Percentiles rank a stretch among this genome's conserved stretches.
Evolutionary conservation across 805 yeast species (phyloP).

Genomic region (Barnettozyma siamensis): DNA sequence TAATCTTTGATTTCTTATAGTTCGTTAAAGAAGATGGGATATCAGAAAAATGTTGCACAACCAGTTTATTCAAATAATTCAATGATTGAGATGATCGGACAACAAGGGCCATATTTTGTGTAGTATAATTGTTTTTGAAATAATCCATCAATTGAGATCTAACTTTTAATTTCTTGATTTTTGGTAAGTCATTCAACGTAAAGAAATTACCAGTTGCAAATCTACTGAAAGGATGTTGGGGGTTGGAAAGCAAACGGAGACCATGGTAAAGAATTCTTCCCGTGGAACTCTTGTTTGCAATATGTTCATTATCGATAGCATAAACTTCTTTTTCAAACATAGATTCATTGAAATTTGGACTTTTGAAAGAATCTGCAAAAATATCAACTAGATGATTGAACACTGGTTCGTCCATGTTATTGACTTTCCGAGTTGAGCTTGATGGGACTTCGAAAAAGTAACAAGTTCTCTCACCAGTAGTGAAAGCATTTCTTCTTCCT

Average conservation of each 20-base stretch:
- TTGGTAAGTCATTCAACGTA: slow-evolving; percentile 39
- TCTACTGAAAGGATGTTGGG: slow-evolving; percentile 47
- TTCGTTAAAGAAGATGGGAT: slow-evolving; percentile 17
- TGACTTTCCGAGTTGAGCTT: slow-evolving; percentile 21
- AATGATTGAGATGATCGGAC: slow-evolving; percentile 63
- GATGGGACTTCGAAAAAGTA: slow-evolving; percentile 59
- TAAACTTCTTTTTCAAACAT: slow-evolving; percentile 45
- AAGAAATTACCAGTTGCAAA: slow-evolving; percentile 60
- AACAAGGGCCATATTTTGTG: slow-evolving; percentile 52
- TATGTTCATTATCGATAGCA: slow-evolving; percentile 65
- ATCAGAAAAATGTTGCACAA: slow-evolving; percentile 36
- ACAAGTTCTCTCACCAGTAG: slow-evolving; percentile 62
- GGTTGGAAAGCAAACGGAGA: slow-evolving; percentile 42
- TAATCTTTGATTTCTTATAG: slow-evolving; percentile 8
- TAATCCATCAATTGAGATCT: slow-evolving; percentile 33
- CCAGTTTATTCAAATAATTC: slow-evolving; percentile 48
- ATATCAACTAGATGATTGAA: slow-evolving; percentile 42
- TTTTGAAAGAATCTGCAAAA: slow-evolving; percentile 45
- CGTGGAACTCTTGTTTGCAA: slow-evolving; percentile 38
- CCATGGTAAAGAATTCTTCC: slow-evolving; percentile 56
- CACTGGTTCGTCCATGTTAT: slow-evolving; percentile 23
- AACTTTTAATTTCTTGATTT: slow-evolving; percentile 30
- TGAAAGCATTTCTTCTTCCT: slow-evolving; percentile 61
- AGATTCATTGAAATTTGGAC: slow-evolving; percentile 43
- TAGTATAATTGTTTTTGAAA: slow-evolving; percentile 35